These are phyloP conservation scores for Dryas alaskensis DNA, from an alignment of 306 rosid genomes.

Conservation along the genomic window DNA sequence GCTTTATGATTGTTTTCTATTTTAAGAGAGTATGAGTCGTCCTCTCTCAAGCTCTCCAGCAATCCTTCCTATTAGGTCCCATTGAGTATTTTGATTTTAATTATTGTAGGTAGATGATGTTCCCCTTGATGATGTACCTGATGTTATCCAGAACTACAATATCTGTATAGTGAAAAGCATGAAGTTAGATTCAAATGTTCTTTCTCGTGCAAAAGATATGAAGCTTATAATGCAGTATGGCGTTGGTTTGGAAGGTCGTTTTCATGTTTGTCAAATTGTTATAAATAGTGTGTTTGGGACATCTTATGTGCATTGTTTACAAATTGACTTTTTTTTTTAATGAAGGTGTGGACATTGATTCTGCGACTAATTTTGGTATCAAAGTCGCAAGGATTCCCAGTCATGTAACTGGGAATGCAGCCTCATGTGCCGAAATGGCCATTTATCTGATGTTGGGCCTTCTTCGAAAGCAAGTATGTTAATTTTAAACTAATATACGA, in stretches of 20 bases:
- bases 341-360: slow-evolving; percentile 83
- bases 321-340: slow-evolving; percentile 8
- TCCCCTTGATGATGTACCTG: slow-evolving; percentile 61
- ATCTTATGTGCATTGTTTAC: slow-evolving; percentile 8
- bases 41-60: background rate
- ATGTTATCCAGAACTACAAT: slow-evolving; percentile 56
- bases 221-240: slow-evolving; percentile 87
- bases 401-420: slow-evolving; percentile 68
- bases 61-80: background rate
- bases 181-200: slow-evolving; percentile 60
- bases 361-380: slow-evolving; percentile 83
- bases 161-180: slow-evolving; percentile 56
- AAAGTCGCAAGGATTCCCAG: slow-evolving; percentile 87
- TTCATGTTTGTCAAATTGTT: slow-evolving; percentile 13
- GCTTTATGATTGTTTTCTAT: background rate
- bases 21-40: background rate
- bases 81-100: background rate
- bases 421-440: slow-evolving; percentile 91
- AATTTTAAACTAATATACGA: slow-evolving; percentile 5
- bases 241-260: slow-evolving; percentile 84
- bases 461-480: slow-evolving; percentile 80
- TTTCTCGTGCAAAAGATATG: slow-evolving; percentile 66
- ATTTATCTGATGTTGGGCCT: slow-evolving; percentile 80
- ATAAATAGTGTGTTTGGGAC: background rate
- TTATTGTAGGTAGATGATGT: slow-evolving; percentile 71